Base-by-base conservation (phyloP, 306 rosid species). In the Phaseolus lunatus region DNA sequence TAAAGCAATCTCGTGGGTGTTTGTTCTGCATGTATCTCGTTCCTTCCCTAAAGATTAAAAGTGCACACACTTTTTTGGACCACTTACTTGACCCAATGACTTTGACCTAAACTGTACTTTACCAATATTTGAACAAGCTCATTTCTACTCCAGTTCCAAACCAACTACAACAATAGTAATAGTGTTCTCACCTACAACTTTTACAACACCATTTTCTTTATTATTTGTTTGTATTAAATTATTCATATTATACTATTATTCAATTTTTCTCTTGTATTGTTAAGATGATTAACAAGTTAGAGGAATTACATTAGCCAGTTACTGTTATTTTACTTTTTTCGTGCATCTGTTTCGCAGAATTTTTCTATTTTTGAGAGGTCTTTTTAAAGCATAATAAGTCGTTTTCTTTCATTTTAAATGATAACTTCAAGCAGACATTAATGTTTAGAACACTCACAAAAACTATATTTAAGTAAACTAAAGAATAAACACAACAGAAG, bases 31-130 rank as follows among this genome's bases (percentile, higher is more conserved):
- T 15, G 39, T 58, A 54, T 57, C 53, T 72, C 77, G 29, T 53
- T 49, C 66, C 67, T 35, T 54, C 53, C 26, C 29, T 24, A 73
- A 56, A 73, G 67, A 39, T 4, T 8, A 15, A 57, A 56, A 73
- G 56, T 39, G 43, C 54, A 72, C 2, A 5, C 33, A 22, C 53
- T 54, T 56, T 39, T 72, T 54, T 3, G 67, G 67, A 72, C 77
- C 67, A 37, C 43, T 37, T 37, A 37, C 43, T 37, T 37, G 11
- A 37, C 43, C 1, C 43, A 8, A 37, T 37, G 43, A 37, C 43
- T 37, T 37, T 49, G 27, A 24, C 4, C 15, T 23, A 27, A n/a
- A 18, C n/a, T 48, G 16, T 49, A 24, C 3, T 3, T 45, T 14
- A 45, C 57, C 56, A 58, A 56, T 56, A 24, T 56, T 2, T 53